These are phyloP conservation scores for Diaporthe batatas DNA, from an alignment of 2,329 filamentous ascomycete genomes.

Conservation along the genomic window DNA sequence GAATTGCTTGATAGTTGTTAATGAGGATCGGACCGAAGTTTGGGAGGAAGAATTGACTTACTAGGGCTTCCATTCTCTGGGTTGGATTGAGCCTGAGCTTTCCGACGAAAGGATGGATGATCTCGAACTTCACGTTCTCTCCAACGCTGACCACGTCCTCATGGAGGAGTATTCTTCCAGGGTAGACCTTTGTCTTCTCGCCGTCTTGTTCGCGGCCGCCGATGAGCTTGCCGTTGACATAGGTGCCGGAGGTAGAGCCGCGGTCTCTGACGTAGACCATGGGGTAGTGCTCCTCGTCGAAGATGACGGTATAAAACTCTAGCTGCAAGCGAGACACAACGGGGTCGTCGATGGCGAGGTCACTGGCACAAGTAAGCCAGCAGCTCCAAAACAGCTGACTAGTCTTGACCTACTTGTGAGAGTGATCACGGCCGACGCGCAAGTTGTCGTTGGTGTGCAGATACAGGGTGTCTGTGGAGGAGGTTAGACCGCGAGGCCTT, in stretches of 20 bases:
- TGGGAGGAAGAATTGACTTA: constrained; percentile 43
- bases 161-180: constrained; percentile 62
- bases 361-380: constrained; percentile 47
- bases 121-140: constrained; percentile 53
- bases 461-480: neutral
- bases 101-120: constrained; percentile 48
- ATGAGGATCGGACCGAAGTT: neutral
- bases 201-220: constrained; percentile 50
- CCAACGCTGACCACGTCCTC: constrained; percentile 62
- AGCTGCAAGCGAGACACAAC: constrained; percentile 67
- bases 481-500: neutral
- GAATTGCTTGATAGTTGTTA: constrained; percentile 57
- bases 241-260: constrained; percentile 67
- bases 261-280: constrained; percentile 70
- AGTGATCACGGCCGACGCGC: constrained; percentile 48
- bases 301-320: constrained; percentile 67
- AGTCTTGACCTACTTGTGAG: constrained; percentile 46
- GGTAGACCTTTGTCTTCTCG: constrained; percentile 49
- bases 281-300: constrained; percentile 55
- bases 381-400: neutral
- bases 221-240: constrained; percentile 61
- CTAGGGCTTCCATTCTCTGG: constrained; percentile 53
- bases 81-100: constrained; percentile 43
- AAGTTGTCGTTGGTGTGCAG: constrained; percentile 40
- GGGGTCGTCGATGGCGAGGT: constrained; percentile 56